Evolutionary conservation across 257 asterid genomes (phyloP), one percentile per base, ranked within the genome.

Genomic region (Solanum chiquidenum): DNA sequence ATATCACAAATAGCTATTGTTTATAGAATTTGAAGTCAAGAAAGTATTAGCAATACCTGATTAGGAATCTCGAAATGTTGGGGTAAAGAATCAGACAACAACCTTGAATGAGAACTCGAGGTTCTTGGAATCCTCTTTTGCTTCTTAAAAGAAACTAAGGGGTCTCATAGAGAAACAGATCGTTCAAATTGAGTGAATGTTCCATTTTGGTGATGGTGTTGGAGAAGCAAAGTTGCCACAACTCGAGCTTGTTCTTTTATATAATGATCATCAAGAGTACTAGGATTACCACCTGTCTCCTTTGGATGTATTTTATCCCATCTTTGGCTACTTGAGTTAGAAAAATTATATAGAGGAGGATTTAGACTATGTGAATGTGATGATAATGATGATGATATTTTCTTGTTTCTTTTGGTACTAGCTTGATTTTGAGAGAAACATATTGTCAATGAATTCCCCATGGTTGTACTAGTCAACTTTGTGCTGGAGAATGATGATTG

Each of bases 231-330:
- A 6, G 68, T 44, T 27, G 94, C 96, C 49, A 92, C 92, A 72
- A 92, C 91, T 73, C 80, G 46, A 72, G 96, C 96, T 86, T 94
- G 95, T 46, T 94, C 86, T 87, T 93, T 94, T 25, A 93, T 93
- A 83, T 91, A 94, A 4, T 91, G 90, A 16, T 92, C 93, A 6
- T 93, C 94, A 34, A 89, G 46, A 64, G 72, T 66, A 66, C 73
- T 66, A 25, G 18, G 18, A 25, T 35, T 25, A 64, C 72, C 13
- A 66, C 8, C 87, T 4, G 80, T 90, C 35, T 72, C 72, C 80
- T 73, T 73, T 7, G 89, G 60, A 20, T 35, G 64, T 25, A 58
- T 73, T 55, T 91, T 93, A 87, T 91, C 90, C 21, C 93, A 91
- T 89, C 83, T 92, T 83, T 73, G 89, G 40, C 31, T 44, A 62